phyloP scores from a whole-genome alignment of 2,329 filamentous ascomycete species.

The Macrophomina phaseolina region DNA sequence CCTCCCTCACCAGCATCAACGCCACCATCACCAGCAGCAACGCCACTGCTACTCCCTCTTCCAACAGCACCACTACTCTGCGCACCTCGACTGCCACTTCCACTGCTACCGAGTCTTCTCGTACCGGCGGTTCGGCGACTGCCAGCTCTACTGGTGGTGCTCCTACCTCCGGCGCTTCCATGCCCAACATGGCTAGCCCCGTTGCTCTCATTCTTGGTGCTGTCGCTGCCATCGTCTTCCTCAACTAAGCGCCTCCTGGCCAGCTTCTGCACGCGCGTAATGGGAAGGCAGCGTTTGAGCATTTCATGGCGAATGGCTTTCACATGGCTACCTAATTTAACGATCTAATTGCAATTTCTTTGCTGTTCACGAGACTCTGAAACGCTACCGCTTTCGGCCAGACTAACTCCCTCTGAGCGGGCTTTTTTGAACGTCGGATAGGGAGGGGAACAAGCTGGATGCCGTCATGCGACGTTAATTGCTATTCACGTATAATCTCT shows the following conservation, averaged over 20 bases:
- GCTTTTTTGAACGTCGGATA: neutral
- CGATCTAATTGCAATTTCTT: slow-evolving; percentile 5
- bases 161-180: slow-evolving; percentile 36
- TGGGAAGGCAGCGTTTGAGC: slow-evolving; percentile 1
- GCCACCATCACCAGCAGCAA: slow-evolving; percentile 29
- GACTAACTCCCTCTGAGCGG: neutral
- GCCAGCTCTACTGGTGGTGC: slow-evolving; percentile 32
- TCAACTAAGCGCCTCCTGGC: slow-evolving; percentile 39
- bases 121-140: slow-evolving; percentile 29
- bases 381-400: neutral
- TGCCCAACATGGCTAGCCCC: slow-evolving; percentile 41
- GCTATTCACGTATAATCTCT: slow-evolving; percentile 19
- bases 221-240: slow-evolving; percentile 49
- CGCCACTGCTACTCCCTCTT: slow-evolving; percentile 26
- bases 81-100: slow-evolving; percentile 35
- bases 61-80: slow-evolving; percentile 33
- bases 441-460: neutral
- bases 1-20: slow-evolving; percentile 29
- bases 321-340: slow-evolving; percentile 14
- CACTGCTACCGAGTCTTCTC: slow-evolving; percentile 34
- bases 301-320: slow-evolving; percentile 26
- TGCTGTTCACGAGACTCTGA: neutral
- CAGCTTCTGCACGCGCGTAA: neutral
- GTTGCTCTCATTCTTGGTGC: slow-evolving; percentile 49
- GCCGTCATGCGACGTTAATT: neutral